Percentiles rank a stretch among this genome's conserved stretches.
These are phyloP conservation scores for Melanopsichium pennsylvanicum DNA, from an alignment of 1,284 basidiomycete species.

Conservation along the genomic window DNA sequence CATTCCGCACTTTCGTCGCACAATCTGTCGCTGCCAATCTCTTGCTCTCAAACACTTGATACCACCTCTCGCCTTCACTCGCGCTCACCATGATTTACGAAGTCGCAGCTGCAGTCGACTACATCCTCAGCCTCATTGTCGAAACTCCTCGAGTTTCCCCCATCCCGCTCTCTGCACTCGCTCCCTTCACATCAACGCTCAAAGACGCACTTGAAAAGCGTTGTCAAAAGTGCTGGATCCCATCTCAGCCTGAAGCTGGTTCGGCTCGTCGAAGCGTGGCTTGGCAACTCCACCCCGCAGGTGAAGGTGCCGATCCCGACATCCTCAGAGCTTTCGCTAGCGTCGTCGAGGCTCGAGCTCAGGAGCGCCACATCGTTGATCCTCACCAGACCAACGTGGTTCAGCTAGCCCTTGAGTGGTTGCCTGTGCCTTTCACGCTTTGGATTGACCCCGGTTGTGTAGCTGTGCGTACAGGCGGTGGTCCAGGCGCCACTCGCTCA, in stretches of 20 bases:
- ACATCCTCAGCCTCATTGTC: slow-evolving; percentile 32
- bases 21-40: too few species aligned
- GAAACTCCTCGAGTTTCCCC: slow-evolving; percentile 7
- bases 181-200: slow-evolving; percentile 37
- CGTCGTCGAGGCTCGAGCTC: slow-evolving; percentile 15
- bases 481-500: slow-evolving; percentile 33
- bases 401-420: slow-evolving; percentile 28
- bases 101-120: slow-evolving; percentile 42
- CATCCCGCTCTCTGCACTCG: slow-evolving; percentile 18
- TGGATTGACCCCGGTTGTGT: slow-evolving; percentile 61
- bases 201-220: slow-evolving; percentile 38
- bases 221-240: slow-evolving; percentile 34
- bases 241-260: slow-evolving; percentile 33
- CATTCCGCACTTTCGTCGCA: too few species aligned
- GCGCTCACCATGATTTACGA: slow-evolving; percentile 43
- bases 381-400: slow-evolving; percentile 11
- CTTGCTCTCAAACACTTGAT: too few species aligned
- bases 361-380: slow-evolving; percentile 27
- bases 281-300: slow-evolving; percentile 49
- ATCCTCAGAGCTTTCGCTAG: slow-evolving; percentile 35
- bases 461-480: slow-evolving; percentile 43
- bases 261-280: slow-evolving; percentile 40
- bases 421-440: slow-evolving; percentile 41
- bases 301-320: slow-evolving; percentile 46
- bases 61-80: background rate